Evolutionary conservation across 352 stramenopile genomes (phyloP), one percentile per base, ranked within the genome.

Genomic region (Pythium grandisporangium): DNA sequence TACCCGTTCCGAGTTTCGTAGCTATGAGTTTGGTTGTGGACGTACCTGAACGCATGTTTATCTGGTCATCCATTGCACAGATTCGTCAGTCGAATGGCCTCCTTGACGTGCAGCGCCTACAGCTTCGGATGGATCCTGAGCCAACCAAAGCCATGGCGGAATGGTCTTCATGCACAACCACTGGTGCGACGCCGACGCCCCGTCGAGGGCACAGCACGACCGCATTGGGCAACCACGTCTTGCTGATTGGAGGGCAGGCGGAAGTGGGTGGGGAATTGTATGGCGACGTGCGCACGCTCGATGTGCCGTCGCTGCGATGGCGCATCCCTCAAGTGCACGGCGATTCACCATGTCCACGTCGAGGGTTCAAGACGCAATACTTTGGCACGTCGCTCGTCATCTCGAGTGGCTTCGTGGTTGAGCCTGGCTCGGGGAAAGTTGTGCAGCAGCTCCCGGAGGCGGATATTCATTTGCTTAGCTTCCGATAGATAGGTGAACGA

Each of bases 301-400:
- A 80, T 27, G 39, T 70, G 25, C 33, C 30, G 2, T 27, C 26
- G 2, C 51, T 66, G 7, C 52, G 30, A 13, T 89, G 75, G 75
- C 37, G 24, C 16, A 37, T 35, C 0, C 35, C 70, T 14, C 49
- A 61, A 5, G 45, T 80, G 3, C 42, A 41, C 2, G 61, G 67
- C 3, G 37, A 77, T 13, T 37, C 54, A 0, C 72, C 75, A 17
- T 77, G 75, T 39, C 58, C 75, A 35, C 72, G 72, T 1, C 58
- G 72, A 34, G 75, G 75, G n/a, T 85, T 86, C 61, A 89, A 85
- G 58, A 80, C 59, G 32, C 75, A 84, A 47, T 88, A 63, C 51
- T 84, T 89, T 51, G 70, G 76, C 57, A 86, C 70, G 5, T 76
- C 72, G 12, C 48, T 86, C 27, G 61, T 85, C 17, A 56, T 89